A percentile compares a stretch with the other conserved stretches of the same genome.
phyloP scores from a whole-genome alignment of 306 rosid species.

The Trifolium repens region DNA sequence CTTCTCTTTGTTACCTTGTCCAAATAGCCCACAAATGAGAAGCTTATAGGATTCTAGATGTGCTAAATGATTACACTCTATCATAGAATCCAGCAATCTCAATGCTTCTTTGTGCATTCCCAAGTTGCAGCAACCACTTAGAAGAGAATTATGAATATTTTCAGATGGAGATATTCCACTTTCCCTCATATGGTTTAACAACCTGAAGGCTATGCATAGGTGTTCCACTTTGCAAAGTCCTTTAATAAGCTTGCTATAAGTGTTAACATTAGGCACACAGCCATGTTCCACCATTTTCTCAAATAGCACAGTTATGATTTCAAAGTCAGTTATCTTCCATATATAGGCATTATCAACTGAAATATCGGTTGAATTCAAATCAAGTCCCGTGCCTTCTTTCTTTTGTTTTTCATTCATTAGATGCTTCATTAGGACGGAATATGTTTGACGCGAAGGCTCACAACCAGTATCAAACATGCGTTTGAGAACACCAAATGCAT shows the following conservation, averaged over 20 bases:
- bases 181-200: conserved; percentile 65
- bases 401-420: conserved; percentile 48
- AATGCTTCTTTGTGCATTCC: conserved; percentile 63
- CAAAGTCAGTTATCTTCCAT: conserved; percentile 70
- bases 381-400: conserved; percentile 41
- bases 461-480: conserved; percentile 66
- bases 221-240: conserved; percentile 71
- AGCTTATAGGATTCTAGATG: conserved; percentile 67
- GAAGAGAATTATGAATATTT: conserved; percentile 61
- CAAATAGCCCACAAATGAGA: conserved; percentile 73
- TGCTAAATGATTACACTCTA: conserved; percentile 65
- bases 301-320: conserved; percentile 57
- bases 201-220: conserved; percentile 55
- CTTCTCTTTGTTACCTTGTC: conserved; percentile 60
- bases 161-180: conserved; percentile 61
- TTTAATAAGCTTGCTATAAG: conserved; percentile 68
- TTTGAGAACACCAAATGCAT: conserved; percentile 74
- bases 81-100: conserved; percentile 63
- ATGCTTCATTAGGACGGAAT: conserved; percentile 67
- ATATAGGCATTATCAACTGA: conserved; percentile 46
- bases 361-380: conserved; percentile 42
- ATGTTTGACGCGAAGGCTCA: conserved; percentile 71
- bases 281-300: conserved; percentile 69
- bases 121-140: conserved; percentile 64
- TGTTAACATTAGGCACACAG: conserved; percentile 63